Evolutionary conservation across 805 yeast species (phyloP).

Genomic region (Pichia membranifaciens): DNA sequence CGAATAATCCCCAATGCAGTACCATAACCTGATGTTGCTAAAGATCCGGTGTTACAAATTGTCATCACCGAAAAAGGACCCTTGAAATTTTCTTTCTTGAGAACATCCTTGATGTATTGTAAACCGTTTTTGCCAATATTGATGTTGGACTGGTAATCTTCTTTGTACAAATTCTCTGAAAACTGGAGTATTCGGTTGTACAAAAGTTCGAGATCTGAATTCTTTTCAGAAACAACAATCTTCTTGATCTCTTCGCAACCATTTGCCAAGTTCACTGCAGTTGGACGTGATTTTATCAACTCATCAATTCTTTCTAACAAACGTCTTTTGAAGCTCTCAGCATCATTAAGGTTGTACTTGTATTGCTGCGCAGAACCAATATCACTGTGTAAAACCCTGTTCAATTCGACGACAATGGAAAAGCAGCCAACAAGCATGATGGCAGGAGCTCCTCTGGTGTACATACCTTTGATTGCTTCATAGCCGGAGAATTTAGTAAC

Average conservation of each 20-base stretch:
- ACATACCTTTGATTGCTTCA: constrained; percentile 82
- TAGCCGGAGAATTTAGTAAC: constrained; percentile 56
- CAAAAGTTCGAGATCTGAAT: constrained; percentile 21
- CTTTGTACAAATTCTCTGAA: constrained; percentile 54
- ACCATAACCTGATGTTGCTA: constrained; percentile 97
- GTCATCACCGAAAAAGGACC: constrained; percentile 81
- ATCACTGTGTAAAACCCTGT: constrained; percentile 27
- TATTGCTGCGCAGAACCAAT: constrained; percentile 21
- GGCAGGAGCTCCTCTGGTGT: constrained; percentile 98
- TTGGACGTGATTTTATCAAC: constrained; percentile 78
- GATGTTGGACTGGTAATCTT: constrained; percentile 73
- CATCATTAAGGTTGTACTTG: constrained; percentile 19
- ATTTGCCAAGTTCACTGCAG: constrained; percentile 88
- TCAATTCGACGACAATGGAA: constrained; percentile 70
- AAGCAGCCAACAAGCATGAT: constrained; percentile 92
- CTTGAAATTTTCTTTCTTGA: constrained; percentile 41
- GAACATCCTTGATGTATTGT: constrained; percentile 46
- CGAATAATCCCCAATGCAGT: constrained; percentile 93
- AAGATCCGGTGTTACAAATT: constrained; percentile 92
- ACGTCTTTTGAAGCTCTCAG: constrained; percentile 29
- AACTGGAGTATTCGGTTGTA: constrained; percentile 36
- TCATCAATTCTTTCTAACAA: constrained; percentile 51
- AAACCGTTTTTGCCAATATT: constrained; percentile 80
- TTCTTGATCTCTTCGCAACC: constrained; percentile 53
- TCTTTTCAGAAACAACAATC: constrained; percentile 10